Base-by-base conservation (phyloP, 352 stramenopile genomes). In the Pythium biforme region DNA sequence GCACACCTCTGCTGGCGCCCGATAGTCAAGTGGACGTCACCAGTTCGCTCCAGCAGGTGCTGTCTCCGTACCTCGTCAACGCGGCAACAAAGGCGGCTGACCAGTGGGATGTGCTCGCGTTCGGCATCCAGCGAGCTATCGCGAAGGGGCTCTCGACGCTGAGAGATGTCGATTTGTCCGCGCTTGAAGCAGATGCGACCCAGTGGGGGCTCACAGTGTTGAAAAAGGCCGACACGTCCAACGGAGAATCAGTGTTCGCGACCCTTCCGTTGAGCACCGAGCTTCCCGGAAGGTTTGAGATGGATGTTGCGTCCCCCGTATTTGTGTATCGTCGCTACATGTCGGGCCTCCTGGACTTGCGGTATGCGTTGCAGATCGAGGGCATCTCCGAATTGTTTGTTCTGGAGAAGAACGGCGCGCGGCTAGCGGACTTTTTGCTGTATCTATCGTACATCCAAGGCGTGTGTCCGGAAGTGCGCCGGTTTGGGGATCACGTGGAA, bases 311-410 rank as follows among this genome's bases (percentile, higher is more conserved):
- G 57, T 92, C 94, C 10, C 86, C 82, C 39, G 92, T 98, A 14
- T 89, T 99, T 54, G 85, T 92, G 15, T 91, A 98, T 65, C 88
- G 97, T 19, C 82, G 97, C 22, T 99, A 99, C 61, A 97, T 94
- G 66, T 96, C 93, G 17, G 96, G 97, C 3, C 86, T 99, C n/a
- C 77, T 97, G 40, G 97, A 99, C 81, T 78, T 99, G 39, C 98
- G 98, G 37, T 99, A 98, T 68, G 95, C 98, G 10, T 77, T 99
- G 14, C 98, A 99, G 73, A 98, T 99, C 23, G 86, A 97, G 55
- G 95, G 95, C n/a, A 97, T 98, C 65, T 90, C 83, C 0, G 81
- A 93, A 46, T 71, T 70, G 22, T 98, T 99, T 74, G 83, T 97
- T 17, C 60, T 83, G 41, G 76, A 87, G 25, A 86, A 89, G 53